Evolutionary conservation across 305 asterid species (phyloP).

Genomic region (Andrographis paniculata): DNA sequence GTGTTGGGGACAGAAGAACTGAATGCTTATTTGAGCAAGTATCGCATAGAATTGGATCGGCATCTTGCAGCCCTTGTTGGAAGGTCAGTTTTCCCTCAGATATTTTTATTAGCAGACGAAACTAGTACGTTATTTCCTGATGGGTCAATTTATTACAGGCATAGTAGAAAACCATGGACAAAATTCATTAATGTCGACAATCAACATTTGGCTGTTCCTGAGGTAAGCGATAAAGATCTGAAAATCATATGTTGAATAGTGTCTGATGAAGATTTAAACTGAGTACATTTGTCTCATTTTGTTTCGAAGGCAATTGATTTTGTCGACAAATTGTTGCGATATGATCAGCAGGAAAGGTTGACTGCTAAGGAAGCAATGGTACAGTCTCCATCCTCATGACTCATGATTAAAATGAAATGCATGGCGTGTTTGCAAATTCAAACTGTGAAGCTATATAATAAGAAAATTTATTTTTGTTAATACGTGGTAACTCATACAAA

Average conservation of each 20-base stretch:
- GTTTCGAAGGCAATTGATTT: too few relatives aligned
- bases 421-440: too few relatives aligned
- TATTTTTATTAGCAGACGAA: not conserved
- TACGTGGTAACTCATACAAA: conserved; percentile 40
- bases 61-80: conserved; percentile 90
- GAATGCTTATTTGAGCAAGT: conserved; percentile 83
- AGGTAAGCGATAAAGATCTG: conserved; percentile 19
- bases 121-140: not conserved
- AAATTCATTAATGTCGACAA: conserved; percentile 72
- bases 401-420: too few relatives aligned
- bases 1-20: conserved; percentile 96
- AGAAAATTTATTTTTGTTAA: too few relatives aligned
- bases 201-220: conserved; percentile 51
- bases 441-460: too few relatives aligned
- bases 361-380: too few relatives aligned
- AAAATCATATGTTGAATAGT: conserved; percentile 39
- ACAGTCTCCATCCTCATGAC: too few relatives aligned
- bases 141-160: conserved; percentile 29
- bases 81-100: conserved; percentile 35
- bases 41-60: conserved; percentile 75
- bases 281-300: too few relatives aligned
- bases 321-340: too few relatives aligned
- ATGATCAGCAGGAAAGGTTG: too few relatives aligned
- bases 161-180: conserved; percentile 88
- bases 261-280: not conserved